phyloP scores from a whole-genome alignment of 2,329 filamentous ascomycete species.

The Diaporthe destruens region DNA sequence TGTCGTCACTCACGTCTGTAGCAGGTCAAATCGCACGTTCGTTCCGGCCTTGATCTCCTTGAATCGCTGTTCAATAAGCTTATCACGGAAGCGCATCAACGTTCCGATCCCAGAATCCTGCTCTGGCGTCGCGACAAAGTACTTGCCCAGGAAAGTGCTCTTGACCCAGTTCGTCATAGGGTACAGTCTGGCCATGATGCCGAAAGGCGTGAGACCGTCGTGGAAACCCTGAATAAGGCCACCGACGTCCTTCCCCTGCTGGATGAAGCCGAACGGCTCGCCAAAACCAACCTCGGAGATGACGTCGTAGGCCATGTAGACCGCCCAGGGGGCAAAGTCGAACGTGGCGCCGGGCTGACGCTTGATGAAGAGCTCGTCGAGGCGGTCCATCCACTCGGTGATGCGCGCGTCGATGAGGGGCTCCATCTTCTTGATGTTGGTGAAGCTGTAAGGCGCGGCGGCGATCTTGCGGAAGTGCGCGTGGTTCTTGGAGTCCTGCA shows the following conservation, averaged over 20 bases:
- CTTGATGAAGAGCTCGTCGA: slow-evolving; percentile 59
- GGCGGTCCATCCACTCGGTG: slow-evolving; percentile 61
- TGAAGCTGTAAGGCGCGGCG: slow-evolving; percentile 67
- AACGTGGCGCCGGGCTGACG: slow-evolving; percentile 56
- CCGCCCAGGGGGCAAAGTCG: slow-evolving; percentile 68
- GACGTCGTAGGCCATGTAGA: slow-evolving; percentile 69
- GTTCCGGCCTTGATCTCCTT: slow-evolving; percentile 60
- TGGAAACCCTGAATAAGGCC: slow-evolving; percentile 68
- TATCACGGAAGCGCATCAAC: slow-evolving; percentile 69
- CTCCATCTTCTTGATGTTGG: slow-evolving; percentile 70
- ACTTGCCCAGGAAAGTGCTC: slow-evolving; percentile 63
- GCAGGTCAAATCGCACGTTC: slow-evolving; percentile 60
- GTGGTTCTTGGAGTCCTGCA: slow-evolving; percentile 65
- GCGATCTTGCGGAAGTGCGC: slow-evolving; percentile 66
- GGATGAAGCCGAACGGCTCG: slow-evolving; percentile 65
- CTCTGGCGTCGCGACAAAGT: slow-evolving; percentile 65
- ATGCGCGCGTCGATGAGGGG: slow-evolving; percentile 66
- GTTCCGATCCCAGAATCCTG: slow-evolving; percentile 67
- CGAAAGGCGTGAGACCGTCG: slow-evolving; percentile 63
- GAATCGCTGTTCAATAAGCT: slow-evolving; percentile 61
- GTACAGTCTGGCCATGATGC: slow-evolving; percentile 63
- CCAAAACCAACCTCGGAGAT: slow-evolving; percentile 65
- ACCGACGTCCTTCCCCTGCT: slow-evolving; percentile 63
- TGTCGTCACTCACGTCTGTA: slow-evolving; percentile 59
- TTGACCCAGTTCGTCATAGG: slow-evolving; percentile 69